These are phyloP conservation scores for Tagetes erecta DNA, from an alignment of 129 eudicot species.

Conservation along the genomic window DNA sequence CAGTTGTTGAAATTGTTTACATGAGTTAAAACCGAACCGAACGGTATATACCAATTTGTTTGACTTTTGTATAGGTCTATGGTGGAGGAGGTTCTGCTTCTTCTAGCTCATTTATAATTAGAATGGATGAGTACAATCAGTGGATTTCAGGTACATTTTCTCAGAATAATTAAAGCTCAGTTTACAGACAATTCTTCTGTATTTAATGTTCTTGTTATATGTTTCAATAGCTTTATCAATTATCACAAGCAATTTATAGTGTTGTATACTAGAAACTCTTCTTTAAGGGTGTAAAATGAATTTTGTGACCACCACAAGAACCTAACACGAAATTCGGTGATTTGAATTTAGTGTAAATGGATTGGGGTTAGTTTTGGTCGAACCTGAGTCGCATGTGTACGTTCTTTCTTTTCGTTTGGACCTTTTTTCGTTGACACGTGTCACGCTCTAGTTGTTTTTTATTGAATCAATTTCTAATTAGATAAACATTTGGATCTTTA, in stretches of 20 bases:
- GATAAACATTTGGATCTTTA: not conserved
- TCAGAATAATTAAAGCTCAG: slow-evolving; percentile 28
- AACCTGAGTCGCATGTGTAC: too few species aligned
- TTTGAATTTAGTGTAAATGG: too few species aligned
- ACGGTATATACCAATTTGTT: not conserved
- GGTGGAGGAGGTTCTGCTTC: slow-evolving; percentile 89
- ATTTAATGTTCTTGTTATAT: not conserved
- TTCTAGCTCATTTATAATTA: slow-evolving; percentile 88
- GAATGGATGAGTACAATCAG: slow-evolving; percentile 87
- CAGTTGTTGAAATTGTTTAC: not conserved
- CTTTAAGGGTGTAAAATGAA: too few species aligned
- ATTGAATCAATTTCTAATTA: too few species aligned
- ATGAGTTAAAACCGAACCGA: not conserved
- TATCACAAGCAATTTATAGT: not conserved
- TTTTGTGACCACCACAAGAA: too few species aligned
- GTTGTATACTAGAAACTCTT: not conserved
- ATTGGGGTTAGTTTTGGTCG: too few species aligned
- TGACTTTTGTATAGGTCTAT: slow-evolving; percentile 58
- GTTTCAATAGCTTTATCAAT: not conserved
- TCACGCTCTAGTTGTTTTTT: too few species aligned
- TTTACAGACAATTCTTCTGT: slow-evolving; percentile 1
- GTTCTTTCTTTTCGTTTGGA: too few species aligned
- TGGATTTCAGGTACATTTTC: slow-evolving; percentile 49
- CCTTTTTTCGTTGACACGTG: too few species aligned
- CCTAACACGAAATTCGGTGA: too few species aligned